Base-by-base conservation (phyloP, 495 filamentous ascomycete species). In the Cercophora samala region DNA sequence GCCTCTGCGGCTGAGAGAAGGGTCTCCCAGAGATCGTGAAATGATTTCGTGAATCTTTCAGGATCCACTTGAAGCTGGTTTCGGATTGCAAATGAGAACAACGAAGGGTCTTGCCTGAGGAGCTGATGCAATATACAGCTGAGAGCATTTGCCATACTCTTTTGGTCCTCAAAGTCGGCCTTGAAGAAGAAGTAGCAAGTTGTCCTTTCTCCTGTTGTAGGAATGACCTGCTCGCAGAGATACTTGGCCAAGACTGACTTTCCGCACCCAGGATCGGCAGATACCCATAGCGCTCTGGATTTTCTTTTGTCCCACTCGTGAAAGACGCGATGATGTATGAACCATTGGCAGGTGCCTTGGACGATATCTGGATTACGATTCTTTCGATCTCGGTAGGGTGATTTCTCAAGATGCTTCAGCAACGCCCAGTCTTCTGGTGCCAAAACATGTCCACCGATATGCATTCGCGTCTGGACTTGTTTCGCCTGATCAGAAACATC, bases 141-240 rank as follows among this genome's bases (percentile, higher is more conserved):
- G 1, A 86, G 66, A 6, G 83, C 83, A 26, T 65, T 76, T 15
- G 66, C 62, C 5, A 73, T 60, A 6, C 60, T 81, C 58, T 70
- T 83, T 61, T 85, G 81, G 21, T 84, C 77, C 11, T 73, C 70
- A 52, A 77, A 77, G 65, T 82, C 80, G 46, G 86, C 83, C 62
- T 86, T 87, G 74, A 88, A 87, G 70, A 87, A 87, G 74, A 87
- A 88, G 69, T 83, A 86, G 63, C 82, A 84, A 5, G 67, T 74
- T 0, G 74, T 76, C 52, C 68, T 61, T 3, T 59, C 52, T 26
- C 63, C 51, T 0, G 68, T 74, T 11, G 25, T 70, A n/a, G 54
- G 67, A 4, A 79, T 60, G 1, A 74, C 66, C 8, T 74, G 29
- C 58, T 87, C 80, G 3, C 83, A 64, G 1, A 87, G 68, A 32